Conservation (phyloP, 495 filamentous ascomycete genomes). For the Lasiosphaeriaceae sp. region DNA sequence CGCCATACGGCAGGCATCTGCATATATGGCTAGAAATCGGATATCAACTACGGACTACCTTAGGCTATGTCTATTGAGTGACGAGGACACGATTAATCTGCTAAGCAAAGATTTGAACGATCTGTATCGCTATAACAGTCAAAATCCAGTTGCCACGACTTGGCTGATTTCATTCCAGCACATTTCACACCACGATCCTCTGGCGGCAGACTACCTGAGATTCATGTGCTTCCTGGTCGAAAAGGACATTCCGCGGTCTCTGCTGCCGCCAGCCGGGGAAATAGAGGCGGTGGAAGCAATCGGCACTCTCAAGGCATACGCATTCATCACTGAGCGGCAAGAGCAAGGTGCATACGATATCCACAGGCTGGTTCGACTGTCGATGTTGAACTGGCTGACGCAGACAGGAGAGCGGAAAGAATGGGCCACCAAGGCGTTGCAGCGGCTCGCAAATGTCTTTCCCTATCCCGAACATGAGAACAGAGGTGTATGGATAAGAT, state of each 20-base stretch:
- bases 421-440: conserved; percentile 28
- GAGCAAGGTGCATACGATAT: conserved; percentile 29
- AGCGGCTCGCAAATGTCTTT: conserved; percentile 26
- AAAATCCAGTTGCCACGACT: conserved; percentile 31
- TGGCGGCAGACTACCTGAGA: conserved; percentile 37
- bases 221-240: conserved; percentile 39
- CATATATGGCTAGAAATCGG: conserved; percentile 38
- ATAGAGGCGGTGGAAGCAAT: conserved; percentile 30
- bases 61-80: conserved; percentile 15
- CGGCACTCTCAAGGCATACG: conserved; percentile 37
- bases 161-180: conserved; percentile 38
- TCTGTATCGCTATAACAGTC: conserved; percentile 19
- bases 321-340: conserved; percentile 31
- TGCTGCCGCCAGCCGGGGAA: conserved; percentile 16
- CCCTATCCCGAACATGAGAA: conserved; percentile 31
- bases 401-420: conserved; percentile 15
- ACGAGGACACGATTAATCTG: conserved; percentile 17
- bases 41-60: conserved; percentile 30
- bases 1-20: conserved; percentile 44
- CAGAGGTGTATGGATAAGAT: conserved; percentile 28
- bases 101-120: conserved; percentile 21
- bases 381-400: conserved; percentile 43
- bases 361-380: conserved; percentile 42
- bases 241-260: conserved; percentile 34
- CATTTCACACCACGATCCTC: conserved; percentile 30